Conservation (phyloP, 495 filamentous ascomycete species). For the Viridothelium virens region DNA sequence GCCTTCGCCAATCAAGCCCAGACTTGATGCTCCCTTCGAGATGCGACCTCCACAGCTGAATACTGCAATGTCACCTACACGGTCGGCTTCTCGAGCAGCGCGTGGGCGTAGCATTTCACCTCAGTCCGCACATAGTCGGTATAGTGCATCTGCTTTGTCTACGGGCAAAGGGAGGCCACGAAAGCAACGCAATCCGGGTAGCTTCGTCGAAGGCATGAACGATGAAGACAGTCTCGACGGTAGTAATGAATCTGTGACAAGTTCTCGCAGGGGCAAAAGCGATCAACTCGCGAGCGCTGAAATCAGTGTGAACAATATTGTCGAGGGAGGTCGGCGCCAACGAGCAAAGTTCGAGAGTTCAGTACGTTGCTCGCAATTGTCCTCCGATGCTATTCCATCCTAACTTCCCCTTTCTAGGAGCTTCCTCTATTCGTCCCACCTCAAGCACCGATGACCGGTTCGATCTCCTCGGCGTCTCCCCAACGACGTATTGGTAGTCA, state of each 20-base stretch:
- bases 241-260: conserved; percentile 58
- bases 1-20: conserved; percentile 32
- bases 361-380: conserved; percentile 48
- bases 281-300: conserved; percentile 88
- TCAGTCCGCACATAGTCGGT: conserved; percentile 58
- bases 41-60: conserved; percentile 44
- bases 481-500: conserved; percentile 63
- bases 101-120: conserved; percentile 80
- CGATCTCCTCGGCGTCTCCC: conserved; percentile 86
- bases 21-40: conserved; percentile 35
- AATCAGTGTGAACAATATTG: conserved; percentile 95
- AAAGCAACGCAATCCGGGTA: conserved; percentile 62
- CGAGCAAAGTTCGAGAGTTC: conserved; percentile 96
- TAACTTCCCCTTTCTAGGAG: conserved; percentile 52
- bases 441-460: conserved; percentile 80
- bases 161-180: conserved; percentile 55
- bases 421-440: conserved; percentile 89
- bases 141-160: conserved; percentile 64
- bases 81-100: conserved; percentile 58
- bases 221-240: conserved; percentile 74
- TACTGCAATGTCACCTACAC: conserved; percentile 51
- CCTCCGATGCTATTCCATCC: conserved; percentile 15
- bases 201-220: conserved; percentile 53
- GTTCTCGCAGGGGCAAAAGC: conserved; percentile 62
- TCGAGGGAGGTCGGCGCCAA: conserved; percentile 92